Base-by-base conservation (phyloP, 768 basidiomycete genomes). In the Termitomyces sp. region DNA sequence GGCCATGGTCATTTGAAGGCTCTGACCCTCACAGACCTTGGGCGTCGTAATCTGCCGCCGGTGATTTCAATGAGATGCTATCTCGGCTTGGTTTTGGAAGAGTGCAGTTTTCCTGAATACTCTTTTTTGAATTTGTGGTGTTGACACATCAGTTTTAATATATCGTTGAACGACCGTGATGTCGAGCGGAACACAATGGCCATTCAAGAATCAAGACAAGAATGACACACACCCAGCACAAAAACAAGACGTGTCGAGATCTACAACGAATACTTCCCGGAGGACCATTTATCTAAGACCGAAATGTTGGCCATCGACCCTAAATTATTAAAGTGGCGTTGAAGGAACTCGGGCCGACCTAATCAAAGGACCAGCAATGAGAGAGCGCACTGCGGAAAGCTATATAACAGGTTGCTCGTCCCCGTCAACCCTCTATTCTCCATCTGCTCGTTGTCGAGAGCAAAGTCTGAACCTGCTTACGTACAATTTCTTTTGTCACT, bases 381-480 rank as follows among this genome's bases (percentile, higher is more conserved):
- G 12, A 51, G 25, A 14, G 17, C 25, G 11, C 11, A 8, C 25
- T 29, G 50, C n/a, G 37, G 17, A 27, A 38, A 29, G 17, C 25
- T 17, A 40, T 47, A 47, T 48, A 48, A 48, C 32, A 34, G 25
- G n/a, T 29, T 16, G 21, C 5, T 17, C n/a, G 2, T 38, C 6
- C 37, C 38, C 16, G 37, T 38, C 37, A 51, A 21, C 23, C 25
- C 17, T 50, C 21, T 37, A 27, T 27, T 27, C 17, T 23, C 19
- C 14, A 19, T 31, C 21, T 21, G 7, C 43, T 7, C 11, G 16
- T 21, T 21, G 32, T 21, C 46, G 31, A 19, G 6, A 5, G 9
- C 29, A 16, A 31, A 8, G 35, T 17, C 14, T 37, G 9, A 16
- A n/a, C 7, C 41, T 58, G 59, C 55, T 63, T 63, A 63, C 62